Evolutionary conservation across 257 asterid species (phyloP).

Genomic region (Henckelia pumila): DNA sequence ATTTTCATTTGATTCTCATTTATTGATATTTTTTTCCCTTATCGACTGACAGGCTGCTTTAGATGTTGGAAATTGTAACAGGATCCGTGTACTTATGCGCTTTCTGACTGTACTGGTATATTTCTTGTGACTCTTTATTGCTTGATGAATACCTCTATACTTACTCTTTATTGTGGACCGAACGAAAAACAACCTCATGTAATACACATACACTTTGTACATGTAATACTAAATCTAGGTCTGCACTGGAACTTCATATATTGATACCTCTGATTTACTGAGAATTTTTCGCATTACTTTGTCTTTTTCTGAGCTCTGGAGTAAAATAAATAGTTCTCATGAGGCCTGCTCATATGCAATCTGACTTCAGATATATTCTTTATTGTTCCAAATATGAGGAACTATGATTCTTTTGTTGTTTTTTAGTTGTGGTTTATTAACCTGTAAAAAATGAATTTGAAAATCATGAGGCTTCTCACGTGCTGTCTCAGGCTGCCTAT

Average conservation of each 20-base stretch:
- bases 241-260: constrained; percentile 9
- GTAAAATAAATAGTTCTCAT: not conserved
- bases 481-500: constrained; percentile 18
- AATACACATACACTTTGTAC: not conserved
- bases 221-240: not conserved
- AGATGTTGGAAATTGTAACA: constrained; percentile 63
- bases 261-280: constrained; percentile 11
- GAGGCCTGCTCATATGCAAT: not conserved
- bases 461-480: constrained; percentile 19
- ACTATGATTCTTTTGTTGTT: not conserved
- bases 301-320: no score
- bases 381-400: not conserved
- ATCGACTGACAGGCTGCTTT: constrained; percentile 65
- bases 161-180: not conserved
- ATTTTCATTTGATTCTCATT: constrained; percentile 14
- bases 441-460: constrained; percentile 7
- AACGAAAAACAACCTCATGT: no score
- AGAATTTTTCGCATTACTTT: not conserved
- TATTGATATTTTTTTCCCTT: constrained; percentile 20
- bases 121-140: constrained; percentile 22
- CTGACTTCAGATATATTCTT: not conserved
- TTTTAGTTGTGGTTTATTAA: not conserved
- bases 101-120: constrained; percentile 88
- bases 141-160: constrained; percentile 5
- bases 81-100: constrained; percentile 78